phyloP scores from a whole-genome alignment of 2,329 filamentous ascomycete species.

The Malbranchea zuffiana region DNA sequence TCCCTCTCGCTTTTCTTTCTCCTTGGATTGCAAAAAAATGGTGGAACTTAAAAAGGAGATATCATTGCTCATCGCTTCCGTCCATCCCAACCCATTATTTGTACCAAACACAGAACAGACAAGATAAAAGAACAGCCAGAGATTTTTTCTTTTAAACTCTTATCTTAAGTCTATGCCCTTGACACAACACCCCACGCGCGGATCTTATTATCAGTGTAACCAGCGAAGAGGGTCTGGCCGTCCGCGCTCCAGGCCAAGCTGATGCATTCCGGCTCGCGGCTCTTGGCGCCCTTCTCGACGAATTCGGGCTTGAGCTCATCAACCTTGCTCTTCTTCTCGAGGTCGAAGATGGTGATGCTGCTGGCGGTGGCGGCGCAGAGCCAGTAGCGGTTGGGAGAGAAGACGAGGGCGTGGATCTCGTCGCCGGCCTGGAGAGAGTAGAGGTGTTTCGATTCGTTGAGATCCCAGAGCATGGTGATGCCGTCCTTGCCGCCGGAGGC shows the following conservation, averaged over 20 bases:
- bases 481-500: conserved; percentile 99
- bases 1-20: too few relatives aligned
- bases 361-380: conserved; percentile 94
- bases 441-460: conserved; percentile 99
- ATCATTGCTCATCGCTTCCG: conserved; percentile 38
- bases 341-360: conserved; percentile 99
- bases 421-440: conserved; percentile 99
- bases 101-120: conserved; percentile 22
- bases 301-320: conserved; percentile 99
- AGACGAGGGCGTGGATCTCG: conserved; percentile 99
- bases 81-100: conserved; percentile 19
- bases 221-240: conserved; percentile 97
- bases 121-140: too few relatives aligned
- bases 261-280: conserved; percentile 95
- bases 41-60: conserved; percentile 5
- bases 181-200: conserved; percentile 97
- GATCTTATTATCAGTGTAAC: conserved; percentile 99
- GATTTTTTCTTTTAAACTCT: conserved; percentile 24
- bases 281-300: conserved; percentile 94
- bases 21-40: too few relatives aligned
- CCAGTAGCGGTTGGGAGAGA: conserved; percentile 99
- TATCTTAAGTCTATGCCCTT: conserved; percentile 53
- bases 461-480: conserved; percentile 99
- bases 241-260: conserved; percentile 96
- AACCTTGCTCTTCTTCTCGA: conserved; percentile 99